Percentiles rank a stretch among this genome's conserved stretches.
These are phyloP conservation scores for Tinospora cordifolia DNA, from an alignment of 164 flowering plant species.

Conservation along the genomic window DNA sequence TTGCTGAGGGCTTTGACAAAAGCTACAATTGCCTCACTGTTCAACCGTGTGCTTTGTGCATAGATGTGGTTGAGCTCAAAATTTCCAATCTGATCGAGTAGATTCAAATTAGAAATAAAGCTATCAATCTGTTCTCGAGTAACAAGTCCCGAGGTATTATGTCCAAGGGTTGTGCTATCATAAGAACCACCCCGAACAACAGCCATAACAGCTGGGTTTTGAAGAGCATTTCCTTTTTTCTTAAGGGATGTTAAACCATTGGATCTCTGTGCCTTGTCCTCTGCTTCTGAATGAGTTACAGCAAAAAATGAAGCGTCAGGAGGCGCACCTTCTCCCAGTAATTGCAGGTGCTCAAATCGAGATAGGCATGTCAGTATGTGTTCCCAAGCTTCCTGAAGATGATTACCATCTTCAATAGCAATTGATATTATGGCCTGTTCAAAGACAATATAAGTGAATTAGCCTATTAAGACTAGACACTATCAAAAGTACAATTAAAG, in stretches of 20 bases:
- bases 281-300: constrained; percentile 49
- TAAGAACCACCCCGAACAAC: constrained; percentile 98
- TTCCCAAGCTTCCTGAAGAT: constrained; percentile 97
- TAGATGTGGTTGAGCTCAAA: constrained; percentile 94
- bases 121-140: constrained; percentile 80
- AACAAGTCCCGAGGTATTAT: constrained; percentile 50
- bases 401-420: constrained; percentile 93
- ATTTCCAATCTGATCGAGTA: constrained; percentile 92
- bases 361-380: constrained; percentile 94
- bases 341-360: constrained; percentile 89
- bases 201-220: constrained; percentile 86
- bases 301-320: constrained; percentile 81
- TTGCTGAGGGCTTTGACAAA: constrained; percentile 95
- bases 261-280: constrained; percentile 53
- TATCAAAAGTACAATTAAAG: background rate
- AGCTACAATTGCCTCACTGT: constrained; percentile 93
- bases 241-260: constrained; percentile 51
- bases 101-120: constrained; percentile 84
- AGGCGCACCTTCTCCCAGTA: constrained; percentile 97
- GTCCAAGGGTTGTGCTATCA: constrained; percentile 66
- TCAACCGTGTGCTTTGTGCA: constrained; percentile 93
- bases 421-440: constrained; percentile 83
- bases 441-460: constrained; percentile 1
- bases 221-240: constrained; percentile 69
- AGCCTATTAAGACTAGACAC: background rate